Conservation (phyloP, 179 eudicot species). For the Spinacia oleracea region DNA sequence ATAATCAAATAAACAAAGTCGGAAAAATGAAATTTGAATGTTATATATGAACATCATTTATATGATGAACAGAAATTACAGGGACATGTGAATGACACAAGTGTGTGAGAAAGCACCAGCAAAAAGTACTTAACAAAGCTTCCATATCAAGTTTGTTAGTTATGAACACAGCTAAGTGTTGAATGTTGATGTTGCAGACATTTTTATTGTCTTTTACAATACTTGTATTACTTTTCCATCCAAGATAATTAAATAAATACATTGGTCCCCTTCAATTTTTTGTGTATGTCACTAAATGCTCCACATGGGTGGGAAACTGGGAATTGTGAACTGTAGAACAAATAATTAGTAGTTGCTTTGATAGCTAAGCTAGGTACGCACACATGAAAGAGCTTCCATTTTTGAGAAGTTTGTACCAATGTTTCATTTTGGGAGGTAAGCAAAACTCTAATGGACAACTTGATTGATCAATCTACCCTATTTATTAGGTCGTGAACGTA, state of each 20-base stretch:
- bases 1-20: too few species aligned
- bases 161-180: slow-evolving; percentile 20
- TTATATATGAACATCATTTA: not conserved
- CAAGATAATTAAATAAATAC: too few species aligned
- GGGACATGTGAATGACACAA: slow-evolving; percentile 16
- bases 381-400: not conserved
- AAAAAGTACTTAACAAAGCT: slow-evolving; percentile 23
- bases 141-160: slow-evolving; percentile 24
- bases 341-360: slow-evolving; percentile 5
- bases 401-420: not conserved
- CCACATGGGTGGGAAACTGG: slow-evolving; percentile 44
- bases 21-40: too few species aligned
- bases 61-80: slow-evolving; percentile 9
- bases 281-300: slow-evolving; percentile 26
- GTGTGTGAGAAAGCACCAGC: slow-evolving; percentile 14
- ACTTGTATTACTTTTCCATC: too few species aligned
- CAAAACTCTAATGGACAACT: not conserved
- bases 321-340: slow-evolving; percentile 15
- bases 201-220: slow-evolving; percentile 20
- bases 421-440: not conserved
- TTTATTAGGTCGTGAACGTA: not conserved
- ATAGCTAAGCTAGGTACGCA: not conserved
- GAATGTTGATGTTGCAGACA: slow-evolving; percentile 14
- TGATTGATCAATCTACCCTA: too few species aligned
- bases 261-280: slow-evolving; percentile 26